Base-by-base conservation (phyloP, 768 basidiomycete species). In the Pleurotus djamor region DNA sequence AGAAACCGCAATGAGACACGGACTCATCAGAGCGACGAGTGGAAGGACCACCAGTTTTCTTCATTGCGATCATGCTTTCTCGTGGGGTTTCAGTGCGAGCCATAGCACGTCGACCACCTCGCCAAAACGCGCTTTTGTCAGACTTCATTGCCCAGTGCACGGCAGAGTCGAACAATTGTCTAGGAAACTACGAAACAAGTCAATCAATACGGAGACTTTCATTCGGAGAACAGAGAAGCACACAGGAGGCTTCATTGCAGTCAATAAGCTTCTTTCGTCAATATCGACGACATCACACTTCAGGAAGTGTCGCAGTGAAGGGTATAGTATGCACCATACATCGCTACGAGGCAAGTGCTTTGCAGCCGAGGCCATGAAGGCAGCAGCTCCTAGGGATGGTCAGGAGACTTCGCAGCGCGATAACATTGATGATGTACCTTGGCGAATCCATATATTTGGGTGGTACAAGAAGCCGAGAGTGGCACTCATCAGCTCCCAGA, bases 261-360 rank as follows among this genome's bases (percentile, higher is more conserved):
- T 77, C 33, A 98, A 72, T n/a, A 99, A 67, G 48, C 83, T 87
- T 52, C 80, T 79, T 60, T 92, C 92, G 51, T 91, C 84, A 49
- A 98, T 83, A 5, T 80, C 79, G 2, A 79, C 80, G 17, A 98
- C 77, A 64, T 98, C 97, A 2, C 87, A 92, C 59, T 88, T 89
- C 41, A 98, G 76, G 60, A 95, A 86, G 65, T 94, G 89, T 48
- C 92, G 83, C 44, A 98, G 73, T 0, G 91, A 92, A 0, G 97
- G 96, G 65, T 98, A 98, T 7, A 99, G 72, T 44, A 98, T 96
- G 67, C 95, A 98, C 96, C 97, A 98, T 17, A 94, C 87, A 68
- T 99, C 97, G 56, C 93, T 94, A 2, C 79, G 72, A 0, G 90
- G 91, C 5, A 99, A 81, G 62, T 91, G 88, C 45, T 87, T 86